These are phyloP conservation scores for Melanopsichium pennsylvanicum DNA, from an alignment of 1,284 basidiomycete species.

Conservation along the genomic window DNA sequence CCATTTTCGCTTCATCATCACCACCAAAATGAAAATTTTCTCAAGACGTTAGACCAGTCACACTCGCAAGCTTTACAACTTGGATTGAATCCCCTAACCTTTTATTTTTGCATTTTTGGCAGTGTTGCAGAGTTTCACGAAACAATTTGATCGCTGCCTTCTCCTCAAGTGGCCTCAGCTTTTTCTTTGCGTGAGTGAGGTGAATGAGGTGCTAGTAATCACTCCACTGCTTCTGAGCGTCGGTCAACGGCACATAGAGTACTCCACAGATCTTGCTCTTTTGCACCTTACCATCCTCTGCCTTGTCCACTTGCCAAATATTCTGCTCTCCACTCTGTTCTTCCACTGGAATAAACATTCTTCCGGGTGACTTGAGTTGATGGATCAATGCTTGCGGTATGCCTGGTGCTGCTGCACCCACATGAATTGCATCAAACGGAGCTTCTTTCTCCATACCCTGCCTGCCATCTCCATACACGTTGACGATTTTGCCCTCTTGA, in stretches of 20 bases:
- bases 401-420: conserved; percentile 79
- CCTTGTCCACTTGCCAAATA: conserved; percentile 68
- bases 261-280: conserved; percentile 81
- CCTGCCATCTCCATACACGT: conserved; percentile 77
- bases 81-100: no score
- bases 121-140: no score
- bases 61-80: no score
- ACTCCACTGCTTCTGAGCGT: conserved; percentile 45
- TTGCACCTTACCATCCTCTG: conserved; percentile 75
- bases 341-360: conserved; percentile 94
- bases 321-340: conserved; percentile 59
- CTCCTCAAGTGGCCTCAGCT: no score
- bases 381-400: conserved; percentile 76
- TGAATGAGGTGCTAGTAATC: no score
- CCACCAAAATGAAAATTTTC: no score
- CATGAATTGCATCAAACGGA: conserved; percentile 89
- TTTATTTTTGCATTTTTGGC: no score
- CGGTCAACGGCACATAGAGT: conserved; percentile 65
- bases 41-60: no score
- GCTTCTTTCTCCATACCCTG: conserved; percentile 68
- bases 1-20: not conserved
- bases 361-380: conserved; percentile 78
- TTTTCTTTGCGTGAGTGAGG: no score
- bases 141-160: no score
- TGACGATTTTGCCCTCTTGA: conserved; percentile 73